Base-by-base conservation (phyloP, 139 green algal genomes). In the Picochlorum sp. region DNA sequence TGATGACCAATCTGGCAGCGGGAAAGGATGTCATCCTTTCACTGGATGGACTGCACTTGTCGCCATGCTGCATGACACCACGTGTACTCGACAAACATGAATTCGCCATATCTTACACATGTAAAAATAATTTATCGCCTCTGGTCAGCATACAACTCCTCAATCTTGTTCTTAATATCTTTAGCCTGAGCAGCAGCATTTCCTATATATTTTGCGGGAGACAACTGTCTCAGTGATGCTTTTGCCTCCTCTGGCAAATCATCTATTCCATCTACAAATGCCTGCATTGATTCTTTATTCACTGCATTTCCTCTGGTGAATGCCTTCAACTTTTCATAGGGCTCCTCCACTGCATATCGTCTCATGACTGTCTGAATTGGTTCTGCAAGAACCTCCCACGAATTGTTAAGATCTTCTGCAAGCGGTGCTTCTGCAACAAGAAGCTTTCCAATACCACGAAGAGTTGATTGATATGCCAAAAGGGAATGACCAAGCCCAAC, bases 261-360 rank as follows among this genome's bases (percentile, higher is more conserved):
- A n/a, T 93, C 81, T 4, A 97, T 61, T 47, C 70, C 79, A n/a
- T 83, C 76, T 45, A 96, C 82, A 75, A 98, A 96, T 15, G 65
- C 44, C 44, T 69, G 64, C 81, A 91, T 87, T 49, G 49, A 75
- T 4, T 81, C 71, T 58, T 79, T 74, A 0, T 84, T 94, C 4
- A 98, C 86, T 6, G 61, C 44, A 49, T 90, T 69, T 0, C 94
- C 94, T 4, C 94, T 79, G 2, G 94, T 98, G 72, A 96, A 90
- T 10, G 88, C 92, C 80, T 98, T 98, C 32, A 98, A 84, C 85
- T 97, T 97, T 80, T 98, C 94, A 67, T 99, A 99, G 2, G 94
- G 90, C 74, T 98, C 87, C 8, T 84, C 75, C 11, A 98, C 81
- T 16, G 72, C 89, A 67, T 98, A 95, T 20, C 89, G 64, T 9